Evolutionary conservation across 192 early-diverging fungal species (phyloP), one percentile per base, ranked within the genome.

Genomic region (Backusella liffmaniae): DNA sequence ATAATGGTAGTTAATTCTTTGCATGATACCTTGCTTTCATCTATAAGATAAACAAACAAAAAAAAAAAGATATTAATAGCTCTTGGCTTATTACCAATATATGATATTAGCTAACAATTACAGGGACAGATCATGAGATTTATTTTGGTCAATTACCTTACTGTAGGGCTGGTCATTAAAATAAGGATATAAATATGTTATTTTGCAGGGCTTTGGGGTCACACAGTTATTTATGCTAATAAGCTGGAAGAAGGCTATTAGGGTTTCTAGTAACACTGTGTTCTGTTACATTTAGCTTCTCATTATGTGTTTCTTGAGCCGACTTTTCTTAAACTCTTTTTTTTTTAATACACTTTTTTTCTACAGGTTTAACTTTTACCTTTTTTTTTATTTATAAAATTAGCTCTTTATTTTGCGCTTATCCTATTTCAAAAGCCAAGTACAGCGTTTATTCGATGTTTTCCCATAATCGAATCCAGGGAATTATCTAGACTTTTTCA

Each of bases 41-140:
- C 26, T 62, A 62, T 62, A 9, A 62, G 29, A 62, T 49, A 62
- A 23, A 26, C 9, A 62, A 62, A 62, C 9, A 62, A 62, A 62
- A 21, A 62, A 62, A 62, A 21, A 62, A 12, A 4, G 10, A 62
- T 62, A 62, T 62, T 29, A 29, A 29, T 29, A 62, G 10, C 7
- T 6, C 23, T 62, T 12, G 26, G 26, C 26, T 62, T 12, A 62
- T 62, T 62, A 15, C 56, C 8, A 23, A 53, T 21, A 29, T 12
- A 29, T 0, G 26, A 29, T 30, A 62, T 62, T 62, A 62, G 56
- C 56, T 62, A 62, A 62, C 21, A 62, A 26, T 62, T 62, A 23
- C 56, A 62, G 56, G 56, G 56, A 62, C 56, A 23, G 56, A 62
- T 29, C 56, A 62, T 62, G 56, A 62, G 56, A 62, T 62, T 62